Conservation (phyloP, 495 filamentous ascomycete genomes). For the Xylaria castorea region DNA sequence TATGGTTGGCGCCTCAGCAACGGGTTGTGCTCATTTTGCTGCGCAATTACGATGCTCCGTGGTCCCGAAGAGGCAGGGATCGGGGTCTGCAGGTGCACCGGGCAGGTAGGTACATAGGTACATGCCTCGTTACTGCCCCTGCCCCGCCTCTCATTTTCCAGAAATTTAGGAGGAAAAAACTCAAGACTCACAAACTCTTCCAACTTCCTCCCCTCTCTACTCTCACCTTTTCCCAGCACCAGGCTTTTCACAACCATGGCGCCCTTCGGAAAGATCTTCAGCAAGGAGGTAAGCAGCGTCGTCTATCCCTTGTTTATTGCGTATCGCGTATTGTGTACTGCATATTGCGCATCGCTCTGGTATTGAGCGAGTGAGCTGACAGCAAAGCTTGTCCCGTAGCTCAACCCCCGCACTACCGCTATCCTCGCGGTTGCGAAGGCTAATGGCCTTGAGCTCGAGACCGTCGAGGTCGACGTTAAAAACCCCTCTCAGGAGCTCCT, state of each 20-base stretch:
- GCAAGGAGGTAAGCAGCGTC: constrained; percentile 69
- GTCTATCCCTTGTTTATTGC: constrained; percentile 1
- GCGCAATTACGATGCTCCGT: constrained; percentile 31
- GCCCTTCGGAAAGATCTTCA: constrained; percentile 97
- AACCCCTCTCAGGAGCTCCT: constrained; percentile 75
- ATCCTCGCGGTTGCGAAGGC: constrained; percentile 93
- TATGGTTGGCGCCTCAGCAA: background rate
- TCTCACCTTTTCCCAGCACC: constrained; percentile 43
- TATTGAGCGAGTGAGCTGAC: constrained; percentile 36
- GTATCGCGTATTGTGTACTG: background rate
- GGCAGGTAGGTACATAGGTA: constrained; percentile 2
- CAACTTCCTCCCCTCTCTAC: constrained; percentile 38
- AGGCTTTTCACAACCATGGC: constrained; percentile 62
- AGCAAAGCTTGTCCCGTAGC: constrained; percentile 56
- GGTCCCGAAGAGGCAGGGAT: constrained; percentile 4
- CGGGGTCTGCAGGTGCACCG: background rate
- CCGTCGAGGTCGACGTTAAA: constrained; percentile 70
- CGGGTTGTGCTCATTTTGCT: background rate
- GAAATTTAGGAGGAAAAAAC: constrained; percentile 35
- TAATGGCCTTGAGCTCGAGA: constrained; percentile 89
- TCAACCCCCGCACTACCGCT: constrained; percentile 86
- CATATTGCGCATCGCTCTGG: background rate
- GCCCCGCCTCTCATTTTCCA: constrained; percentile 41
- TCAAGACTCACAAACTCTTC: constrained; percentile 29
- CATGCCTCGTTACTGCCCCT: constrained; percentile 36